phyloP scores from a whole-genome alignment of 2,329 filamentous ascomycete genomes.

The Colletotrichum orbiculare region DNA sequence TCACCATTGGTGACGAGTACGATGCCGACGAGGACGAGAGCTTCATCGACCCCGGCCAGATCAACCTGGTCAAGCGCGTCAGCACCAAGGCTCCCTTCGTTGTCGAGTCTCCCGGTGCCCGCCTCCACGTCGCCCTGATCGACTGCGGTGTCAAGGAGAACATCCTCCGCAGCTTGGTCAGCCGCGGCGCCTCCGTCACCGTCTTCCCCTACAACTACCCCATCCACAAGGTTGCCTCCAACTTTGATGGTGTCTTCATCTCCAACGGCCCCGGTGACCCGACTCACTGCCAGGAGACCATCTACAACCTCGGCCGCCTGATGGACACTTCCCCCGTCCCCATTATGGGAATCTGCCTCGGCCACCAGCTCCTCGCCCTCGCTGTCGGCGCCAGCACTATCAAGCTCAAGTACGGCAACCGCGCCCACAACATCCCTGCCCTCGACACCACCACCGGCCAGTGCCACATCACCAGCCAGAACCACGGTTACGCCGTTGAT shows the following conservation, averaged over 20 bases:
- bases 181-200: constrained; percentile 90
- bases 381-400: constrained; percentile 89
- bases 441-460: constrained; percentile 94
- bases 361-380: constrained; percentile 94
- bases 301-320: constrained; percentile 89
- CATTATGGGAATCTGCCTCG: constrained; percentile 97
- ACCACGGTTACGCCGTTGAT: constrained; percentile 97
- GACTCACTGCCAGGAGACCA: constrained; percentile 93
- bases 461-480: constrained; percentile 98
- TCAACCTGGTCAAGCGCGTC: constrained; percentile 95
- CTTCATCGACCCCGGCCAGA: constrained; percentile 93
- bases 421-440: constrained; percentile 97
- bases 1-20: constrained; percentile 96
- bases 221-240: constrained; percentile 96
- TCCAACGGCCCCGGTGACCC: constrained; percentile 98
- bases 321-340: constrained; percentile 93
- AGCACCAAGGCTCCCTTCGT: constrained; percentile 99
- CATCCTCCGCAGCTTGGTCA: constrained; percentile 93
- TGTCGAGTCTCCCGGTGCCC: constrained; percentile 83
- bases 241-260: constrained; percentile 99
- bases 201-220: constrained; percentile 97
- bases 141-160: constrained; percentile 99
- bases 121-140: constrained; percentile 91
- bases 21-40: constrained; percentile 98
- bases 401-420: constrained; percentile 99